These are phyloP conservation scores for Nicotiana tomentosiformis DNA, from an alignment of 257 asterid genomes.

Conservation along the genomic window DNA sequence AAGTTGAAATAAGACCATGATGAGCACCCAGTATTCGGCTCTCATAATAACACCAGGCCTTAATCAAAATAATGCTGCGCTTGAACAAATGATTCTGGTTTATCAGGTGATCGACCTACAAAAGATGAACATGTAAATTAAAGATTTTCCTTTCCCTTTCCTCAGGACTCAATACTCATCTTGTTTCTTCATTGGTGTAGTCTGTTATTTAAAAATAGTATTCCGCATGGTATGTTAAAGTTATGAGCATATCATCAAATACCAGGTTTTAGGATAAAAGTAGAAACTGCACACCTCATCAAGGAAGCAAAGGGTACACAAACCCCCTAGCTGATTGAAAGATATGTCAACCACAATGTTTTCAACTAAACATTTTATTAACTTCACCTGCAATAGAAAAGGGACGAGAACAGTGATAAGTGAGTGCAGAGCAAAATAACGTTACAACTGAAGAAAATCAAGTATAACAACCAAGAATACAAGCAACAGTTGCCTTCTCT, in stretches of 20 bases:
- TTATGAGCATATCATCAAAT: background rate
- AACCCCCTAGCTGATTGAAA: conserved; percentile 90
- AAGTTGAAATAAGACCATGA: conserved; percentile 94
- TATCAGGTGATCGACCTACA: conserved; percentile 75
- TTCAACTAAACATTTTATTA: conserved; percentile 88
- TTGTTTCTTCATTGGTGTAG: background rate
- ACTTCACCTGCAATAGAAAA: conserved; percentile 52
- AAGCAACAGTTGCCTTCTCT: background rate
- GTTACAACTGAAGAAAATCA: conserved; percentile 1
- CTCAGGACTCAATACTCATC: background rate
- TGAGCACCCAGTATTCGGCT: conserved; percentile 95
- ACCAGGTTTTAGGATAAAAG: background rate
- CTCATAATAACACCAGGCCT: conserved; percentile 99
- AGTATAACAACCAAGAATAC: background rate
- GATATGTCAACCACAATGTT: conserved; percentile 93
- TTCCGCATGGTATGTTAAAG: background rate
- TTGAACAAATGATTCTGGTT: conserved; percentile 81
- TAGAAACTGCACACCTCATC: conserved; percentile 56
- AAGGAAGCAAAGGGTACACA: conserved; percentile 90
- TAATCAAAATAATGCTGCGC: conserved; percentile 86
- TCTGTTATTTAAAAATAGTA: too few relatives aligned
- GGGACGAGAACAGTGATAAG: background rate
- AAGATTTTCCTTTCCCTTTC: background rate
- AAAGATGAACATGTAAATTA: conserved; percentile 15
- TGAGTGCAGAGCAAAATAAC: background rate